A percentile compares a stretch with the other conserved stretches of the same genome.
Conservation (phyloP, 139 green algal species). For the Chlamydomonas schloesseri region DNA sequence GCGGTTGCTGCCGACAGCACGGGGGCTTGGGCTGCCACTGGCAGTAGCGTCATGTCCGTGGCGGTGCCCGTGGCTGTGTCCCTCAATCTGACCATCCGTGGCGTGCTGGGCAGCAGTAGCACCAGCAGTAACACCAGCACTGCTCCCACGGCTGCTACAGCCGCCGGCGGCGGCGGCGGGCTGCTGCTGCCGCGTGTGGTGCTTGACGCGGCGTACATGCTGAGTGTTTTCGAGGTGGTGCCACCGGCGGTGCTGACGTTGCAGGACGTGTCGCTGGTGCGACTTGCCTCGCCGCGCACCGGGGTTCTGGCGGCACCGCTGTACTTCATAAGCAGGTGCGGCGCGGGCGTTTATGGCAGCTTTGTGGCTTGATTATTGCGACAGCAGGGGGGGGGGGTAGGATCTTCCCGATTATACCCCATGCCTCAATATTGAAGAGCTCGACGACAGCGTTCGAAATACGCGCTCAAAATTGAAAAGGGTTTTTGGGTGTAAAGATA, state of each 20-base stretch:
- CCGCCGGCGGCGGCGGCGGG: background rate
- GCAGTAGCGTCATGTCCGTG: too few relatives aligned
- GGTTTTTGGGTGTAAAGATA: too few relatives aligned
- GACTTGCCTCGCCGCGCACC: constrained; percentile 7
- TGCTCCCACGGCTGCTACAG: background rate
- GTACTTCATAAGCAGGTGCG: background rate
- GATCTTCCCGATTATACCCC: too few relatives aligned
- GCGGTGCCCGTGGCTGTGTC: background rate
- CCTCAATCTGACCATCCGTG: too few relatives aligned
- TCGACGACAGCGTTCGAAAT: too few relatives aligned
- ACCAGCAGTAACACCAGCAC: background rate
- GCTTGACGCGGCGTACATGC: background rate
- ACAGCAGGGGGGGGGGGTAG: too few relatives aligned
- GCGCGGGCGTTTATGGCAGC: background rate
- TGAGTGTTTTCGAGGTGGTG: background rate
- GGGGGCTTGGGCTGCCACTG: too few relatives aligned
- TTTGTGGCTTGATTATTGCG: too few relatives aligned
- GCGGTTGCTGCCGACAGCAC: too few relatives aligned
- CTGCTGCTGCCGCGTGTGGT: background rate
- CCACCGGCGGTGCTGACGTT: constrained; percentile 1
- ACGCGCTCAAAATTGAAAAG: too few relatives aligned
- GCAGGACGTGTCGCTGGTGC: background rate
- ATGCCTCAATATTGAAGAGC: too few relatives aligned
- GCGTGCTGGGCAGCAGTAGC: too few relatives aligned
- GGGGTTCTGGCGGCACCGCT: constrained; percentile 13